These are phyloP conservation scores for Klebsormidium nitens DNA, from an alignment of 139 green algal species.

Conservation along the genomic window DNA sequence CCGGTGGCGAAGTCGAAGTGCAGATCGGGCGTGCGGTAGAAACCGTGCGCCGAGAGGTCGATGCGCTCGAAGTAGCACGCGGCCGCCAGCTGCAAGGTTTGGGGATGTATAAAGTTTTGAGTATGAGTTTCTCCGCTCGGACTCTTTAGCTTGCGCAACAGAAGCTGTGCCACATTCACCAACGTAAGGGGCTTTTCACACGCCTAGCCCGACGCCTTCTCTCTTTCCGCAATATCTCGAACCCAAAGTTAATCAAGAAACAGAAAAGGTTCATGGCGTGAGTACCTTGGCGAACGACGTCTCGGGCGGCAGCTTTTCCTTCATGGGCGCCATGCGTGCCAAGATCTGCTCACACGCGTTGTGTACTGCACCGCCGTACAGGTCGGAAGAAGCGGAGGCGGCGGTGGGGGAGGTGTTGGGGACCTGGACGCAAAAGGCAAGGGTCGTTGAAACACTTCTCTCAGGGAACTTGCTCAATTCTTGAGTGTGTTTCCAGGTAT, in stretches of 20 bases:
- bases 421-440: slow-evolving; percentile 47
- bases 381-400: slow-evolving; percentile 78
- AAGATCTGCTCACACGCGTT: slow-evolving; percentile 86
- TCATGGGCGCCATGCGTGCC: slow-evolving; percentile 61
- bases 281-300: slow-evolving; percentile 43
- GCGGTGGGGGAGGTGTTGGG: slow-evolving; percentile 91
- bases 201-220: no score
- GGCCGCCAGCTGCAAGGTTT: slow-evolving; percentile 42
- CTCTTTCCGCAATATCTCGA: no score
- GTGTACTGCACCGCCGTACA: slow-evolving; percentile 85
- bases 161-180: no score
- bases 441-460: no score
- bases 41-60: slow-evolving; percentile 89
- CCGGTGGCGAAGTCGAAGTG: slow-evolving; percentile 45
- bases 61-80: slow-evolving; percentile 77
- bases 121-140: no score
- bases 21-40: slow-evolving; percentile 89
- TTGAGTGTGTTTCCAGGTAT: no score
- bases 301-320: slow-evolving; percentile 26
- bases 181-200: no score
- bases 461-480: not conserved
- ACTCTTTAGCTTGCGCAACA: no score
- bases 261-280: not conserved
- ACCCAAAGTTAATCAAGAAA: not conserved
- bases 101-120: not conserved